These are phyloP conservation scores for Erysimum pusillum DNA, from an alignment of 441 rosid genomes.

Conservation along the genomic window DNA sequence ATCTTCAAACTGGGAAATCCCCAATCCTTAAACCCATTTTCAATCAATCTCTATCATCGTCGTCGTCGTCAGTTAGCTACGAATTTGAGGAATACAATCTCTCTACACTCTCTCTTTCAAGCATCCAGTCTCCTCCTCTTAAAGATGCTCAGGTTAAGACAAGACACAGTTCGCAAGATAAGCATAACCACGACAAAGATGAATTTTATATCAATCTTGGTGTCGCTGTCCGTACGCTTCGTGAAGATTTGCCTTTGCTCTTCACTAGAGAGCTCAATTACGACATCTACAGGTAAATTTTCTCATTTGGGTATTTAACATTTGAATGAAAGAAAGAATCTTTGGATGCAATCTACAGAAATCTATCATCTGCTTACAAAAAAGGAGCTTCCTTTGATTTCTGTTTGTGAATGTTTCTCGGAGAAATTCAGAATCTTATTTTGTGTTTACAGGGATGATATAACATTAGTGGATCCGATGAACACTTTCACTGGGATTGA, in stretches of 20 bases:
- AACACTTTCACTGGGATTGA: constrained; percentile 84
- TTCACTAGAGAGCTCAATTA: constrained; percentile 82
- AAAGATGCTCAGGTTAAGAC: constrained; percentile 53
- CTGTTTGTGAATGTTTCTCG: constrained; percentile 22
- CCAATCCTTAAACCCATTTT: constrained; percentile 51
- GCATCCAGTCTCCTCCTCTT: constrained; percentile 56
- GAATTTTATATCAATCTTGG: constrained; percentile 88
- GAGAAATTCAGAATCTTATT: constrained; percentile 10
- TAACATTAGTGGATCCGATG: constrained; percentile 83
- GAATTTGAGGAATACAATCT: constrained; percentile 41
- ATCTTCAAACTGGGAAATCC: constrained; percentile 58
- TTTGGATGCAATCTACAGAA: constrained; percentile 19
- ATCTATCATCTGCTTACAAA: constrained; percentile 26
- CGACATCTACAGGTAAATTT: constrained; percentile 81
- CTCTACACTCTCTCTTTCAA: constrained; percentile 45
- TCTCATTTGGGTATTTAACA: constrained; percentile 45
- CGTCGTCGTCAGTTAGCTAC: constrained; percentile 32
- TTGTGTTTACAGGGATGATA: constrained; percentile 70
- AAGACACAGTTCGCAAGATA: constrained; percentile 49
- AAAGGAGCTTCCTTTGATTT: constrained; percentile 27
- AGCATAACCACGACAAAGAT: constrained; percentile 58
- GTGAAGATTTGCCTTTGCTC: constrained; percentile 83
- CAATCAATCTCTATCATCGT: constrained; percentile 34
- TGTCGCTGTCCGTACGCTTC: constrained; percentile 87
- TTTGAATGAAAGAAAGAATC: constrained; percentile 15